phyloP scores from a whole-genome alignment of 2,329 filamentous ascomycete genomes.

The Neofusicoccum sp. region DNA sequence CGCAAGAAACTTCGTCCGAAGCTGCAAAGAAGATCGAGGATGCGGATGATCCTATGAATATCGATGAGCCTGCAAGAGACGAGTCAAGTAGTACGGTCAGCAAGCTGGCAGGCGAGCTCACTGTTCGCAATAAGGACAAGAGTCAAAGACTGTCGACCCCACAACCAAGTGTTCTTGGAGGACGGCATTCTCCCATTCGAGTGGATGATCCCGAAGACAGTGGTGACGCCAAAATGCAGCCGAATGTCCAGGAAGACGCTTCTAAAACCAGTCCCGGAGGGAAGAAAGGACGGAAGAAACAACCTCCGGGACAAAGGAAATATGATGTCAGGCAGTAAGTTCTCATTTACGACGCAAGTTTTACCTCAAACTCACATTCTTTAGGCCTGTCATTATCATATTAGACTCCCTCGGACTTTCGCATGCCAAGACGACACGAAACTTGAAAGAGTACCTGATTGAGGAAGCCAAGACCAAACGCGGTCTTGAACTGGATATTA shows the following conservation, averaged over 20 bases:
- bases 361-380: neutral
- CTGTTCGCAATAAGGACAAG: too few species aligned
- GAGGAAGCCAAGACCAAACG: conserved; percentile 68
- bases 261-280: neutral
- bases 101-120: neutral
- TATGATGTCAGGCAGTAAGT: neutral
- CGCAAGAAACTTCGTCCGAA: neutral
- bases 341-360: neutral
- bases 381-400: conserved; percentile 69
- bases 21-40: neutral
- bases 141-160: neutral
- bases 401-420: conserved; percentile 76
- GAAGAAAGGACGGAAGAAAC: neutral
- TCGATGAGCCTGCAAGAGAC: neutral
- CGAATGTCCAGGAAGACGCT: neutral
- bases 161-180: neutral
- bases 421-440: conserved; percentile 61
- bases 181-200: neutral
- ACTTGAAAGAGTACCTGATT: conserved; percentile 73
- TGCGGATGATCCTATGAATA: neutral
- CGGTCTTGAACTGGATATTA: conserved; percentile 46
- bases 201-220: neutral
- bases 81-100: neutral
- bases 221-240: neutral
- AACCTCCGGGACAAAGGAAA: neutral